phyloP scores from a whole-genome alignment of 1,284 basidiomycete species.

The Lentinula novae-zelandiae region DNA sequence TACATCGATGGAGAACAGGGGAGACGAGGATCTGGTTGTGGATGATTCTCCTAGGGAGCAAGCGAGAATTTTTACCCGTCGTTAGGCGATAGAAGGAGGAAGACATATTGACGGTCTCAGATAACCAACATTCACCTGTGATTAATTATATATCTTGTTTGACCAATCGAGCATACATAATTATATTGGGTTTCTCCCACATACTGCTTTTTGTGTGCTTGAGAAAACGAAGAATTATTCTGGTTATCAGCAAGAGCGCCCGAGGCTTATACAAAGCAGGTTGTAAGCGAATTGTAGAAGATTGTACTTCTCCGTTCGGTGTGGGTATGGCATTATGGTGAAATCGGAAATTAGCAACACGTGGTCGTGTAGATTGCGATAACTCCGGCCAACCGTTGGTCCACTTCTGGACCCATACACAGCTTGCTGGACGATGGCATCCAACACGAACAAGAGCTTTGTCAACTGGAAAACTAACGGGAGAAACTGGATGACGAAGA shows the following conservation, averaged over 20 bases:
- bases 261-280: too few species aligned
- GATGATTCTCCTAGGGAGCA: neutral
- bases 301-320: too few species aligned
- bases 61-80: neutral
- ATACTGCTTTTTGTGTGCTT: neutral
- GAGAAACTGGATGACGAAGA: neutral
- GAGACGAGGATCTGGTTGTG: neutral
- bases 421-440: neutral
- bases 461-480: neutral
- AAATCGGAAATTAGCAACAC: too few species aligned
- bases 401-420: too few species aligned
- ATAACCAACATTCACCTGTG: neutral
- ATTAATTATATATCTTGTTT: neutral
- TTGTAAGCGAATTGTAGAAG: too few species aligned
- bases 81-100: neutral
- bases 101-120: neutral
- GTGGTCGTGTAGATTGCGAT: neutral
- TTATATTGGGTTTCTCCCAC: neutral
- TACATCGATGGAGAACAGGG: neutral
- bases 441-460: neutral
- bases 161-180: neutral
- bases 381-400: too few species aligned
- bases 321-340: neutral
- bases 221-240: neutral
- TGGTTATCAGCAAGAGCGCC: neutral